phyloP scores from a whole-genome alignment of 2,329 filamentous ascomycete genomes.

The Talaromyces sp. region DNA sequence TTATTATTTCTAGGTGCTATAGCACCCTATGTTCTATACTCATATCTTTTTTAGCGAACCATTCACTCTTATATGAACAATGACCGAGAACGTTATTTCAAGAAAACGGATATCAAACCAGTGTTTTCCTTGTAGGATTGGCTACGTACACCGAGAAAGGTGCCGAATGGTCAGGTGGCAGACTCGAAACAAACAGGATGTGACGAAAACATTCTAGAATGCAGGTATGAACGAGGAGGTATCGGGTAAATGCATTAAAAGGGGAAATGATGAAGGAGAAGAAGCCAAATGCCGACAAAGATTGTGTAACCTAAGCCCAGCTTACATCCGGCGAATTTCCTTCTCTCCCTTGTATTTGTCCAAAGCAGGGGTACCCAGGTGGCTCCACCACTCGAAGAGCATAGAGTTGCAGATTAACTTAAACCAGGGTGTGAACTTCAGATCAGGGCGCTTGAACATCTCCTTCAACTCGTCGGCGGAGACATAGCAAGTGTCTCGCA shows the following conservation, averaged over 20 bases:
- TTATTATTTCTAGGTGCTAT: not conserved
- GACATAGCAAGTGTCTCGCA: conserved; percentile 81
- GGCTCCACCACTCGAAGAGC: conserved; percentile 97
- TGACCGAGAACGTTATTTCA: too few species aligned
- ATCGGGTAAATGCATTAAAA: conserved; percentile 17
- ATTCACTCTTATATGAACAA: not conserved
- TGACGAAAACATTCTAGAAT: not conserved
- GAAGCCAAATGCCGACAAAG: not conserved
- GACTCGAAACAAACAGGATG: too few species aligned
- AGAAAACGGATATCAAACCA: too few species aligned
- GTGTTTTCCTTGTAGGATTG: too few species aligned
- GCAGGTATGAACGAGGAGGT: conserved; percentile 6
- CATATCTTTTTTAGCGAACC: not conserved
- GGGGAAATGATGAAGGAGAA: not conserved
- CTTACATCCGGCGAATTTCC: conserved; percentile 80
- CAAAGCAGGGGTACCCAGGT: conserved; percentile 72
- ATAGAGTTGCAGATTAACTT: conserved; percentile 97
- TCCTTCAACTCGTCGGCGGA: conserved; percentile 77
- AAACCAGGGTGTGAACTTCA: conserved; percentile 98
- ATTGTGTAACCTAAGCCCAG: not conserved
- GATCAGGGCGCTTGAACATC: conserved; percentile 77
- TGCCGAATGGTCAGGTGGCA: too few species aligned
- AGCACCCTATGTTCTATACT: not conserved
- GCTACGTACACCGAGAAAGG: too few species aligned
- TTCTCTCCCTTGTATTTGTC: conserved; percentile 85